Base-by-base conservation (phyloP, 2,329 filamentous ascomycete genomes). In the Ascocoryne sarcoides region DNA sequence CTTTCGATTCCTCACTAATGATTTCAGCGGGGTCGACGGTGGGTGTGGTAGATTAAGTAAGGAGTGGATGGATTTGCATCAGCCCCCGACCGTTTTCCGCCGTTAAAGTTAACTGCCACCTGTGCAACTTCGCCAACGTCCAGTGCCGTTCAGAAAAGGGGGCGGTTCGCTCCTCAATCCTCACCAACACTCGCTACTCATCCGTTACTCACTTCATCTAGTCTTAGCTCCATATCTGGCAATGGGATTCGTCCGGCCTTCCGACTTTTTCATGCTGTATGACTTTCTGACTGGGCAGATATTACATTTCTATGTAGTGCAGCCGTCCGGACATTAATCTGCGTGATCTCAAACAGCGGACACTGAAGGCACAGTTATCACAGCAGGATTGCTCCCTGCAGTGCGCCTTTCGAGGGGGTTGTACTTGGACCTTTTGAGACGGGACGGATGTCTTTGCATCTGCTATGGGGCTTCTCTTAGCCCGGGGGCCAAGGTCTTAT, bases 121-220 rank as follows among this genome's bases (percentile, higher is more conserved):
- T 28, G 5, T 26, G 32, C 41, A 42, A 39, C 17, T 32, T 44
- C 33, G 37, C 37, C 39, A 48, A 48, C 32, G 36, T 44, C 42
- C 35, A 49, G 34, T 51, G 48, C 46, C 46, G 46, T 45, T 15
- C 12, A 14, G 17, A 32, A n/a, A n/a, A n/a, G n/a, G n/a, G n/a
- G n/a, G n/a, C n/a, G n/a, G n/a, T n/a, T n/a, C n/a, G n/a, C n/a
- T n/a, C n/a, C n/a, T n/a, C n/a, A n/a, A n/a, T n/a, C n/a, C n/a
- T 32, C 18, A 17, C 14, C 30, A 15, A 14, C 18, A 17, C 30
- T 32, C 8, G 3, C 30, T 32, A 31, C 12, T 16, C n/a, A 32
- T 16, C 30, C 30, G 18, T 16, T 17, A 32, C 15, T n/a, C 15
- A 16, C 30, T 16, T 16, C 30, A 17, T 8, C n/a, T 32, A 5